Evolutionary conservation across 768 basidiomycete species (phyloP).

Genomic region (Boletus vinaceobasis): DNA sequence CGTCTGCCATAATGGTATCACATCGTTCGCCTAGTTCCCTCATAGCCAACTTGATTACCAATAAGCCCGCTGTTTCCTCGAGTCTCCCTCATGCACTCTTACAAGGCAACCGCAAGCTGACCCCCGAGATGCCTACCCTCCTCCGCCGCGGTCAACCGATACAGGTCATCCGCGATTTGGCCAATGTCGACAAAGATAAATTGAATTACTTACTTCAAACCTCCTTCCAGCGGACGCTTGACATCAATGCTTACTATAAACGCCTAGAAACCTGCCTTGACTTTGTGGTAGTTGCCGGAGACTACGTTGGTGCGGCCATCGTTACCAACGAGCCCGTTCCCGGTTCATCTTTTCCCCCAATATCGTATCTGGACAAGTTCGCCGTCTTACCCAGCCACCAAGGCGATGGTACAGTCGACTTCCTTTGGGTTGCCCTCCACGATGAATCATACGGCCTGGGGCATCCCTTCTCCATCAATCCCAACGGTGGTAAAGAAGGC

Average conservation of each 20-base stretch:
- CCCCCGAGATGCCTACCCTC: slow-evolving; percentile 88
- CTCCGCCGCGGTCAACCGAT: slow-evolving; percentile 87
- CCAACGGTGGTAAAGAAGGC: slow-evolving; percentile 90
- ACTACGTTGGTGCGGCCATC: slow-evolving; percentile 92
- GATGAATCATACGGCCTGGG: slow-evolving; percentile 98
- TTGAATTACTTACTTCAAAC: slow-evolving; percentile 82
- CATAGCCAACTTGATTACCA: slow-evolving; percentile 96
- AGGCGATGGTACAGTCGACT: slow-evolving; percentile 98
- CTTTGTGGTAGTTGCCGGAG: slow-evolving; percentile 90
- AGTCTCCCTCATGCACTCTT: slow-evolving; percentile 92
- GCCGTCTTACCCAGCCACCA: slow-evolving; percentile 93
- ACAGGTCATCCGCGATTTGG: slow-evolving; percentile 66
- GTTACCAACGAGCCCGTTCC: slow-evolving; percentile 65
- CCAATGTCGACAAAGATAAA: slow-evolving; percentile 72
- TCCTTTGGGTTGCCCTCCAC: slow-evolving; percentile 97
- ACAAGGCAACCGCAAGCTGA: slow-evolving; percentile 81
- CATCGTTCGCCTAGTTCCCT: slow-evolving; percentile 94
- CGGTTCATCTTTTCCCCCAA: slow-evolving; percentile 38
- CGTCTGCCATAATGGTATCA: slow-evolving; percentile 95
- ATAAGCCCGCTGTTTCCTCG: slow-evolving; percentile 94
- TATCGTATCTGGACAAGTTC: slow-evolving; percentile 98
- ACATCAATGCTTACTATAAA: slow-evolving; percentile 70
- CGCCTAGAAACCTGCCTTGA: slow-evolving; percentile 78
- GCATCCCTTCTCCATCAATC: slow-evolving; percentile 88
- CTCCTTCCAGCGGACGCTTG: slow-evolving; percentile 74